Conservation (phyloP, 2,329 filamentous ascomycete species). For the Sclerotinia nivalis region DNA sequence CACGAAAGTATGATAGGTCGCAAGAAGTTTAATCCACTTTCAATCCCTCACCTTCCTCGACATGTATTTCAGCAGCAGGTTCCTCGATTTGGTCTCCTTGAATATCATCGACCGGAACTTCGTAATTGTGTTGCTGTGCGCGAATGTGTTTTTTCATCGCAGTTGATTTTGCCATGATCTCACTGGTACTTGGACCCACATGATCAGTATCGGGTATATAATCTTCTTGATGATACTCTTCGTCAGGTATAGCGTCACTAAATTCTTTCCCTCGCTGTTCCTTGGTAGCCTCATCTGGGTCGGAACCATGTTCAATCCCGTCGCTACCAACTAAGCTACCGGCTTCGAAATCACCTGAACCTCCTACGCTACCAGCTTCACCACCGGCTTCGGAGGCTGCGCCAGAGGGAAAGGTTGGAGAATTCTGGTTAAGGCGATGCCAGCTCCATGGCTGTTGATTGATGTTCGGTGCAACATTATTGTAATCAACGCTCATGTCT, state of each 20-base stretch:
- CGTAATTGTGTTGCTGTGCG: slow-evolving; percentile 10
- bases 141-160: neutral
- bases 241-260: slow-evolving; percentile 29
- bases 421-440: slow-evolving; percentile 22
- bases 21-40: slow-evolving; percentile 31
- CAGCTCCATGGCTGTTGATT: slow-evolving; percentile 14
- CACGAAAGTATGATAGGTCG: neutral
- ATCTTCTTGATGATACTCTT: slow-evolving; percentile 30
- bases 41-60: slow-evolving; percentile 39
- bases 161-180: slow-evolving; percentile 10
- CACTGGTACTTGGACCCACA: slow-evolving; percentile 30
- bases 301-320: slow-evolving; percentile 38
- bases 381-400: slow-evolving; percentile 36
- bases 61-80: slow-evolving; percentile 40
- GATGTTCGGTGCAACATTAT: slow-evolving; percentile 22
- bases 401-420: slow-evolving; percentile 30
- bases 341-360: slow-evolving; percentile 33
- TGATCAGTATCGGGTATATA: slow-evolving; percentile 37
- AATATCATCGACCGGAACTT: slow-evolving; percentile 25
- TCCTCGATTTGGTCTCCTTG: slow-evolving; percentile 35
- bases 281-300: slow-evolving; percentile 32
- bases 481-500: slow-evolving; percentile 31
- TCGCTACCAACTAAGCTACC: slow-evolving; percentile 33
- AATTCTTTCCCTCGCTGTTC: slow-evolving; percentile 36
- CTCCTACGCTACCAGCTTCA: slow-evolving; percentile 23